Evolutionary conservation across 2,329 filamentous ascomycete species (phyloP), one percentile per base, ranked within the genome.

Genomic region (Sclerotinia minor): DNA sequence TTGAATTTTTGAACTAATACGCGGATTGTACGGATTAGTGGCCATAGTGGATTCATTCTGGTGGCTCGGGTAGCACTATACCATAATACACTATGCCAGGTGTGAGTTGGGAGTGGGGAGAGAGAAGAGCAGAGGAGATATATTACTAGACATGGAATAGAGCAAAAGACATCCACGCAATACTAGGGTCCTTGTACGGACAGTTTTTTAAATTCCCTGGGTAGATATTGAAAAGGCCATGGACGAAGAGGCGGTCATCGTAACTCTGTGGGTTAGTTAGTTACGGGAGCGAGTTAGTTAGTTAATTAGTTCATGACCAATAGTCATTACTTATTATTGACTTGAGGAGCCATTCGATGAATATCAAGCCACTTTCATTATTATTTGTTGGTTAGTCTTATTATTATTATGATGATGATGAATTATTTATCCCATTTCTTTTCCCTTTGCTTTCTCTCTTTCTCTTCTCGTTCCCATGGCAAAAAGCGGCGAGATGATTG

Each of bases 401-500:
- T 58, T 9, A 58, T 26, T 45, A 38, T 38, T 38, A 38, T 38
- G 38, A 38, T 13, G 2, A 55, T 15, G 17, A 45, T 64, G 29
- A 29, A 7, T 26, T 59, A 45, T 59, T 44, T 59, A 64, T 52
- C 26, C 60, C 24, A 49, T 61, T 49, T 49, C 17, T 11, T 29
- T 38, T 21, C 32, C 38, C 4, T 29, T 29, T n/a, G n/a, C n/a
- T n/a, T n/a, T n/a, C n/a, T 64, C 47, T 53, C 3, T 29, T 52
- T 45, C 41, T 7, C n/a, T 41, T 5, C n/a, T 7, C 6, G 41
- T 53, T 24, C 35, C 44, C 9, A 35, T 3, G 2, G 41, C 11
- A 53, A 53, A 61, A 67, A 61, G 65, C 65, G 59, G 65, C 65
- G 65, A 54, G 24, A 53, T 21, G 38, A 15, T 44, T 24, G 21